phyloP scores from a whole-genome alignment of 192 early-diverging fungal genomes.

The Linnemannia elongata region DNA sequence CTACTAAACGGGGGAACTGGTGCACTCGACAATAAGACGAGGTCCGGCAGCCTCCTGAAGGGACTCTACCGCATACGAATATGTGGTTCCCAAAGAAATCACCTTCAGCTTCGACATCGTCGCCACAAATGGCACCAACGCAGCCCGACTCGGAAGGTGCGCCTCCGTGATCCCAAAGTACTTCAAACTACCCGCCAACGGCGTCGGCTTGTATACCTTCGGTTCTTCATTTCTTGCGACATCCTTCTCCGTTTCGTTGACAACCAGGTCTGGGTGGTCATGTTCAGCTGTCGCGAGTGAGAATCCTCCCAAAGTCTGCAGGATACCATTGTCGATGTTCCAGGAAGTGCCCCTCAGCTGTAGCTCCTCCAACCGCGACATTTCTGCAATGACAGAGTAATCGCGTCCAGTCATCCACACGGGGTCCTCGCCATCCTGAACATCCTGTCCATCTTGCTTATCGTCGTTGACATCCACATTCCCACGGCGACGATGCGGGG shows the following conservation, averaged over 20 bases:
- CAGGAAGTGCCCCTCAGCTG: constrained; percentile 24
- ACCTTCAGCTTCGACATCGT: constrained; percentile 22
- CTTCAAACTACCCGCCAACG: constrained; percentile 1
- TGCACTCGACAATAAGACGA: constrained; percentile 19
- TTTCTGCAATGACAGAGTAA: constrained; percentile 14
- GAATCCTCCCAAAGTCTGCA: constrained; percentile 3
- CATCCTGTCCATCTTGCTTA: background rate
- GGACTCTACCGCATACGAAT: background rate
- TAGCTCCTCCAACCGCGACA: constrained; percentile 29
- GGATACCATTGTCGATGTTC: constrained; percentile 21
- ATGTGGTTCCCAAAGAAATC: constrained; percentile 18
- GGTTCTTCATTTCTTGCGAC: background rate
- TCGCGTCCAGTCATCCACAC: background rate
- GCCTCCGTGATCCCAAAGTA: constrained; percentile 17
- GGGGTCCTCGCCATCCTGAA: constrained; percentile 1
- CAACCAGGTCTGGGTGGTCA: background rate
- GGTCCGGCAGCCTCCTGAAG: constrained; percentile 20
- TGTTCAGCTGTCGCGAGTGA: background rate
- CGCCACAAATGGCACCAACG: constrained; percentile 16
- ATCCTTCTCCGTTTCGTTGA: background rate
- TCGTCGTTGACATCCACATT: constrained; percentile 2
- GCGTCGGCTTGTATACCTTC: background rate
- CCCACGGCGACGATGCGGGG: background rate
- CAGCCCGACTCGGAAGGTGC: background rate
- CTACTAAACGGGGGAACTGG: background rate